Evolutionary conservation across 208 protist species (phyloP).

Genomic region (Hexamita inflata): DNA sequence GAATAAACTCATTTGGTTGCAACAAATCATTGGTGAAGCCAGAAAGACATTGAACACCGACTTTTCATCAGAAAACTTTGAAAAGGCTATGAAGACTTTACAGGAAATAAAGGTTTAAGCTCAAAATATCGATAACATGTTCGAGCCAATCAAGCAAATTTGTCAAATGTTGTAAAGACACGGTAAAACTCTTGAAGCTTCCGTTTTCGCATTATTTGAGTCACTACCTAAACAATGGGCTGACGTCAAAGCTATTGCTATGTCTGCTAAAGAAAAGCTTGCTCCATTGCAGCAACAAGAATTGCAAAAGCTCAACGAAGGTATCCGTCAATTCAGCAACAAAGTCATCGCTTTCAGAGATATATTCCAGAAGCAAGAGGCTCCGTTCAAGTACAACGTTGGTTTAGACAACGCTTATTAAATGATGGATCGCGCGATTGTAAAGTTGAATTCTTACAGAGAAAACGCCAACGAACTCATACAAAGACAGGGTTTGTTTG

Average conservation of each 20-base stretch:
- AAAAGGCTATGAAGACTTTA: background rate
- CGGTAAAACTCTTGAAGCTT: background rate
- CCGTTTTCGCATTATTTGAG: background rate
- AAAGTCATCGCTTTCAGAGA: background rate
- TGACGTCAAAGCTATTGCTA: background rate
- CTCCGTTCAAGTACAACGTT: background rate
- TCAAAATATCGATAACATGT: constrained; percentile 27
- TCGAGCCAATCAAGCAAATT: constrained; percentile 1
- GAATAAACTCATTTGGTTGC: background rate
- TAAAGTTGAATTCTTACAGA: background rate
- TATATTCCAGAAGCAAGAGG: background rate
- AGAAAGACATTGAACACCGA: background rate
- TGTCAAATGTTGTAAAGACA: background rate
- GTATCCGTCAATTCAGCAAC: background rate
- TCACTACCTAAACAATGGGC: background rate
- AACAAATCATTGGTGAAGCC: background rate
- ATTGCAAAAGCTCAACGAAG: background rate
- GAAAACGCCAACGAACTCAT: background rate
- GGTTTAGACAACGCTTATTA: background rate
- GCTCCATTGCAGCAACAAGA: background rate
- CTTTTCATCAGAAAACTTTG: background rate
- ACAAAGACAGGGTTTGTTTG: background rate
- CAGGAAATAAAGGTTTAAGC: background rate
- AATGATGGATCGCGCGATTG: background rate
- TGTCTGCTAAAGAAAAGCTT: constrained; percentile 7